Evolutionary conservation across 2,329 filamentous ascomycete genomes (phyloP).

Genomic region (Cordyceps militaris): DNA sequence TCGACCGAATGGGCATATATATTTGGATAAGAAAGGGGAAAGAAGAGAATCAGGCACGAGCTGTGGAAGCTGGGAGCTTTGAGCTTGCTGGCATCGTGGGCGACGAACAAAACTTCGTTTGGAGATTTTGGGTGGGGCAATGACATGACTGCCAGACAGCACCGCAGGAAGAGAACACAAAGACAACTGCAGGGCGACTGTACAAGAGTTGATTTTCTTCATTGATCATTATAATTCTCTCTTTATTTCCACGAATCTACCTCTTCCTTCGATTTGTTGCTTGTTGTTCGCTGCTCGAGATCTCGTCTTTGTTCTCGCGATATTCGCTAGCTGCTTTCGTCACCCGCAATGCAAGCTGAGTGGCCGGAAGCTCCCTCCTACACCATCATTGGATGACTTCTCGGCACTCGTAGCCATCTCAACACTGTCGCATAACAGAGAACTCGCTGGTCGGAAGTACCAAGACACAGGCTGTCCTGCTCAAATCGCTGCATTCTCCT

Average conservation of each 20-base stretch:
- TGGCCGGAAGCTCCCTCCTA: background rate
- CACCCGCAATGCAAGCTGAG: background rate
- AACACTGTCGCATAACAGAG: background rate
- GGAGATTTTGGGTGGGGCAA: constrained; percentile 6
- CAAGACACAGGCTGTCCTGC: too few relatives aligned
- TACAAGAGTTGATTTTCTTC: too few relatives aligned
- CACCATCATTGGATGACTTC: background rate
- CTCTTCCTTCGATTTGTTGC: too few relatives aligned
- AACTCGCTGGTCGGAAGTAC: too few relatives aligned
- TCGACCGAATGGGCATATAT: too few relatives aligned
- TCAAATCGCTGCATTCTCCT: background rate
- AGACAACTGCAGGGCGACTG: too few relatives aligned
- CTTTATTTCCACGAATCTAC: too few relatives aligned
- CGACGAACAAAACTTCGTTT: background rate
- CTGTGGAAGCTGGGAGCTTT: background rate
- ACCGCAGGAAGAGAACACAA: too few relatives aligned
- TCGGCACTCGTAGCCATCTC: background rate
- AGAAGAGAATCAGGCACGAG: background rate
- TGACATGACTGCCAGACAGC: constrained; percentile 5
- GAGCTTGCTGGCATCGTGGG: background rate
- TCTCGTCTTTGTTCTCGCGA: too few relatives aligned
- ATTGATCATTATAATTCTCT: too few relatives aligned
- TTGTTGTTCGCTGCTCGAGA: too few relatives aligned
- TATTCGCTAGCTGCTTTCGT: too few relatives aligned
- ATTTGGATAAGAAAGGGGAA: background rate